These are phyloP conservation scores for Mucor racemosus DNA, from an alignment of 371 early-diverging fungal species.

Conservation along the genomic window DNA sequence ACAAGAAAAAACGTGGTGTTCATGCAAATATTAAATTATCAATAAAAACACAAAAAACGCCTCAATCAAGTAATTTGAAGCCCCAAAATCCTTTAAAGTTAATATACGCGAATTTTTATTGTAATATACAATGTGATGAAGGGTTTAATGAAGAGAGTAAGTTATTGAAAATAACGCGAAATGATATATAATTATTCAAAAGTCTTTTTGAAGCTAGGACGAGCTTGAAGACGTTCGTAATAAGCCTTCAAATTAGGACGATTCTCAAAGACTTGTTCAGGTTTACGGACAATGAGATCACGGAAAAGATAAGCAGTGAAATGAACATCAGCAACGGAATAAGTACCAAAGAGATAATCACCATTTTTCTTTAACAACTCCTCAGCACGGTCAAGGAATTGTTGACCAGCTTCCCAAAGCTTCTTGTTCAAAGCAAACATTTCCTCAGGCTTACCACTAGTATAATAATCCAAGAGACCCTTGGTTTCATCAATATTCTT, in stretches of 20 bases:
- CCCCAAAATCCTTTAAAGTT: background rate
- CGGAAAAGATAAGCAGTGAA: slow-evolving; percentile 38
- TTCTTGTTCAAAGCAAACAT: slow-evolving; percentile 33
- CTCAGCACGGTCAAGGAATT: slow-evolving; percentile 40
- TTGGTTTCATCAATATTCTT: slow-evolving; percentile 26
- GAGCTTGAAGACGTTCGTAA: slow-evolving; percentile 36
- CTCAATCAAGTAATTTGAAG: background rate
- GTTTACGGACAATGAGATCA: slow-evolving; percentile 25
- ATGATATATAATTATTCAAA: slow-evolving; percentile 17
- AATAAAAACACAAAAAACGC: background rate
- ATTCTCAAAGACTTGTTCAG: slow-evolving; percentile 35
- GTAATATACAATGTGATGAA: background rate
- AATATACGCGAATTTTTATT: background rate
- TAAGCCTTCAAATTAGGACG: slow-evolving; percentile 36
- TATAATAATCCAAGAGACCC: slow-evolving; percentile 23
- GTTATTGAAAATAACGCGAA: background rate
- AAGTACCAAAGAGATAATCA: slow-evolving; percentile 34
- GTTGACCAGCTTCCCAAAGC: slow-evolving; percentile 26
- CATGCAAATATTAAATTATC: background rate
- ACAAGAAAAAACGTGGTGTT: background rate
- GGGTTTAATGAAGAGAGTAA: background rate
- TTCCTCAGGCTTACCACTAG: slow-evolving; percentile 16
- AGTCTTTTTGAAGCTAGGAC: slow-evolving; percentile 36
- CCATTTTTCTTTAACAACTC: slow-evolving; percentile 23
- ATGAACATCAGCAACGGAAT: slow-evolving; percentile 42